Evolutionary conservation across 2,329 filamentous ascomycete species (phyloP), one percentile per base, ranked within the genome.

Genomic region (Ilyonectria destructans): DNA sequence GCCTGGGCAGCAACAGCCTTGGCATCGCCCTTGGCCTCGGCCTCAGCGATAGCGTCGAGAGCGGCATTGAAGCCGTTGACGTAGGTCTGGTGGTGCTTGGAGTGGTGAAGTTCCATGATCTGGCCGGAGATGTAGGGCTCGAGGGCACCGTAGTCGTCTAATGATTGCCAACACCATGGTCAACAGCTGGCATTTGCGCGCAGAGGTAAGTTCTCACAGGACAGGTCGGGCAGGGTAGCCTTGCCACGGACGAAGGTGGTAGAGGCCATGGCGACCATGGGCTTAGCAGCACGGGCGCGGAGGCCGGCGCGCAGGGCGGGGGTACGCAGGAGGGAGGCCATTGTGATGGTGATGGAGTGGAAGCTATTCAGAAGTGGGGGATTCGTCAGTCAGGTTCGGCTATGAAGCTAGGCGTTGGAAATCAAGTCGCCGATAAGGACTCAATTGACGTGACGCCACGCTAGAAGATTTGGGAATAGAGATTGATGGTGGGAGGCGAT

Each of bases 51-150:
- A 79, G 95, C 90, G 82, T 95, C 91, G 74, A 90, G 85, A 65
- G 93, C 92, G 69, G 91, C 88, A 86, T 97, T 97, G 86, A 93
- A 93, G 81, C 92, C 92, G 83, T 91, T 96, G 76, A 97, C 94
- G 82, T 97, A 97, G 78, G 95, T 95, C 84, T 96, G 91, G 87
- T 97, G 95, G 88, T 97, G 95, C 84, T 95, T 96, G 85, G 89
- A 91, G 89, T 97, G 93, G 88, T 97, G 95, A 52, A 97, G 90
- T 86, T 97, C 93, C 95, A 97, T 97, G 86, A 97, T 97, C 85
- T 96, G 90, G 81, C 93, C 92, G 56, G 92, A 95, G 85, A 97
- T 90, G 78, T 87, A 80, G 58, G 90, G 90, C 86, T 99, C 96
- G 77, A 99, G 94, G 59, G 95, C 96, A 80, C 92, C 94, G 83